Evolutionary conservation across 345 rosid species (phyloP), one percentile per base, ranked within the genome.

Genomic region (Aquilaria sinensis): DNA sequence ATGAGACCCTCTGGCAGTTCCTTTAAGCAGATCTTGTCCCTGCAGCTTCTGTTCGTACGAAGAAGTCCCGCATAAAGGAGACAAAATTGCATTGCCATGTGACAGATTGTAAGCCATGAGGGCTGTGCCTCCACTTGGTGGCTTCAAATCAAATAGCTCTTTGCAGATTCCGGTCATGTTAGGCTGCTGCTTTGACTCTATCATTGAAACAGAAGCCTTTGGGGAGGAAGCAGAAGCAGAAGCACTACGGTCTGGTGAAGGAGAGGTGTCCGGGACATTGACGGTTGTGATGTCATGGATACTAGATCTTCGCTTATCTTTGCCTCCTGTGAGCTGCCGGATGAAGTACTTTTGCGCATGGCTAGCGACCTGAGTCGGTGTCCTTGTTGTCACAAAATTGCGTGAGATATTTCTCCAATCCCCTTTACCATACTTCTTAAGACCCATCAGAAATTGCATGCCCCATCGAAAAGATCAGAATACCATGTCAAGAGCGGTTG

Each of bases 271-370:
- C 4, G 84, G 82, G 58, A 88, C 79, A 64, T 77, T 88, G 56
- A 89, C 87, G 0, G 96, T 91, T 2, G 99, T 94, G 74, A 94
- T 94, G 64, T 94, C 99, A 31, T 94, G 99, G 67, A 94, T 94
- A 76, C 99, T 94, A 53, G 99, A 94, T 67, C 99, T 74, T 66
- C 93, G 80, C 87, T 88, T 94, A 74, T 94, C 99, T 62, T 94
- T 94, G 45, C 97, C 93, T 13, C 97, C 97, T 1, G 84, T 87
- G 58, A 76, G 83, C 75, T 94, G 99, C 70, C 99, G 61, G 76
- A 90, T 91, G 72, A 88, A 94, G 74, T 90, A 94, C 76, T 94
- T 94, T n/a, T 91, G 99, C 58, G 99, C 99, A 72, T 94, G 99
- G 69, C 99, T 94, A 2, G 99, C 99, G 12, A 94, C 99, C 78